Evolutionary conservation across 2,329 filamentous ascomycete genomes (phyloP), one percentile per base, ranked within the genome.

Genomic region (Nothomitra cinnamomea): DNA sequence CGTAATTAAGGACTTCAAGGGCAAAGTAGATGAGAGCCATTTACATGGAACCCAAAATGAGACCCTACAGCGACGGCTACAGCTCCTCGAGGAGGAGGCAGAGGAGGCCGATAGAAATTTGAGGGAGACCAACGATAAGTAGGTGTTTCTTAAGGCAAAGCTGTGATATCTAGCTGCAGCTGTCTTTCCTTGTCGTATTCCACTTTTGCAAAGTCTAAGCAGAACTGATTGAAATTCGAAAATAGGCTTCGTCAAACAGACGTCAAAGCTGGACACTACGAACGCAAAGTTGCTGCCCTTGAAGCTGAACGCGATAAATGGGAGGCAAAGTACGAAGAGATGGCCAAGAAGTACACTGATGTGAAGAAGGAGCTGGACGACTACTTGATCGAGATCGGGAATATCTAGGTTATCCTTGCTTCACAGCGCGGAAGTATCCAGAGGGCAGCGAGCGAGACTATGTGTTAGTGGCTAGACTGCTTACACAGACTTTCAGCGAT

Each of bases 41-140:
- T 77, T 86, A 74, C 80, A 88, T 67, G 84, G 87, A 67, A 86
- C 83, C 66, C 86, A 94, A 72, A 92, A 90, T 71, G 92, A 98
- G 75, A 79, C 83, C 63, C 78, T 98, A 61, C 84, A 87, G 75
- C 80, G 92, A 72, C 87, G 87, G 74, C 77, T 96, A 67, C 87
- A 95, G 75, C 77, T 98, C 61, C 82, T 98, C 62, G 92, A 98
- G 76, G 90, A 96, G 73, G 92, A 98, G 76, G 88, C 88, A 62
- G 92, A 98, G 74, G 81, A 90, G 69, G 87, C 88, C 62, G 92
- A 96, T 72, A 92, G 89, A 82, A 94, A 87, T 60, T 78, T 96
- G 67, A 85, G 90, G 67, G 92, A 96, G 75, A 85, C 88, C 66
- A 96, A 95, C 72, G 92, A 98, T 75, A 96, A 95, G 92, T 98